Conservation (phyloP, 495 filamentous ascomycete species). For the Echria macrotheca region DNA sequence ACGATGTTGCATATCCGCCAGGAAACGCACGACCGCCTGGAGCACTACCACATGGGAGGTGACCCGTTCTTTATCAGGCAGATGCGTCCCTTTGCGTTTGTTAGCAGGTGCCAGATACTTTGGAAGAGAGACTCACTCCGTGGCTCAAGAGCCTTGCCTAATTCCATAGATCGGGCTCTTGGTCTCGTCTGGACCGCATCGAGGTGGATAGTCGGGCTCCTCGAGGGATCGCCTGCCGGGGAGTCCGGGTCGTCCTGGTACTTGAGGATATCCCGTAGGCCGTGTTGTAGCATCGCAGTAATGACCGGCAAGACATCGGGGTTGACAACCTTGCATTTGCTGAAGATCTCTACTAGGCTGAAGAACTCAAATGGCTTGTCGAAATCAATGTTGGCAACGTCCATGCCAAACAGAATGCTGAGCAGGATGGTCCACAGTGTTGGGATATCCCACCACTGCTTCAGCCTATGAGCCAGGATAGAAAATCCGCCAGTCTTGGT, state of each 20-base stretch:
- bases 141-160: constrained; percentile 45
- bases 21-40: constrained; percentile 68
- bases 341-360: constrained; percentile 67
- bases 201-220: constrained; percentile 10
- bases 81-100: constrained; percentile 19
- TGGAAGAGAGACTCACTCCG: constrained; percentile 34
- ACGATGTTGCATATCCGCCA: constrained; percentile 67
- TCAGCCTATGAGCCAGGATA: constrained; percentile 75
- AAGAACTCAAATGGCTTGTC: constrained; percentile 67
- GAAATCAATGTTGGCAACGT: constrained; percentile 69
- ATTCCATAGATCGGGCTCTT: constrained; percentile 43
- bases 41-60: constrained; percentile 53
- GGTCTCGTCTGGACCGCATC: constrained; percentile 30
- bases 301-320: constrained; percentile 79
- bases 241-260: constrained; percentile 56
- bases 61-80: constrained; percentile 44
- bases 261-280: constrained; percentile 60
- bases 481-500: constrained; percentile 80
- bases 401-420: constrained; percentile 77
- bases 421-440: constrained; percentile 86
- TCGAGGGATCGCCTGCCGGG: constrained; percentile 31
- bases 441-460: constrained; percentile 82
- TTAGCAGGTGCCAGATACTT: constrained; percentile 13
- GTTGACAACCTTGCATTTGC: constrained; percentile 58
- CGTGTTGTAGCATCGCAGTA: constrained; percentile 80